A percentile compares a stretch with the other conserved stretches of the same genome.
These are phyloP conservation scores for Phytopythium vexans DNA, from an alignment of 352 stramenopile species.

Conservation along the genomic window DNA sequence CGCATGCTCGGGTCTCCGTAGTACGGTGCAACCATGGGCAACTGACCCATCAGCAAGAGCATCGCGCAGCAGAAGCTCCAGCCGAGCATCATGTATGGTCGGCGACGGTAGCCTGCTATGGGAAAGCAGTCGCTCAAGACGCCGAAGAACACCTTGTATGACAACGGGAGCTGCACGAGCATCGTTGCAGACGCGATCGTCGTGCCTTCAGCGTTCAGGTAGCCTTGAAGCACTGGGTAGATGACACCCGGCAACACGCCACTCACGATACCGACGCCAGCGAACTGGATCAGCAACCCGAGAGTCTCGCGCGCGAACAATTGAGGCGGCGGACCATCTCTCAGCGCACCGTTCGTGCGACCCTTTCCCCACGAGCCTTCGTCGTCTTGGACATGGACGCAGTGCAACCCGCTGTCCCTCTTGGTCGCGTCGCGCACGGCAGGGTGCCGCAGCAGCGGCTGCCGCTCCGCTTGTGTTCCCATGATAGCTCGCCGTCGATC, in stretches of 20 bases:
- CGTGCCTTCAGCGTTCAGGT: constrained; percentile 43
- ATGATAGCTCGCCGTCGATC: no score
- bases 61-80: constrained; percentile 33
- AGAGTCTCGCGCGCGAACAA: constrained; percentile 37
- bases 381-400: no score
- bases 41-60: constrained; percentile 26
- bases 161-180: constrained; percentile 45
- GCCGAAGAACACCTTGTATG: constrained; percentile 49
- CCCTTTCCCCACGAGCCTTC: no score
- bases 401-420: no score
- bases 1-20: constrained; percentile 34
- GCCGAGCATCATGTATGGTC: constrained; percentile 43
- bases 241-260: constrained; percentile 39
- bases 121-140: constrained; percentile 43
- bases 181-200: constrained; percentile 36
- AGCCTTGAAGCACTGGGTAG: constrained; percentile 45
- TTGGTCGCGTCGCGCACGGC: no score
- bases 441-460: no score
- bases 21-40: constrained; percentile 26
- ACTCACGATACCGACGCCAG: constrained; percentile 35
- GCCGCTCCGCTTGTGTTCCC: no score
- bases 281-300: constrained; percentile 42
- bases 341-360: constrained; percentile 21
- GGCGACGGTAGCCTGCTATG: constrained; percentile 35
- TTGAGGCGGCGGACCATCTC: constrained; percentile 24